Conservation (phyloP, 2,329 filamentous ascomycete species). For the Colletotrichum noveboracense region DNA sequence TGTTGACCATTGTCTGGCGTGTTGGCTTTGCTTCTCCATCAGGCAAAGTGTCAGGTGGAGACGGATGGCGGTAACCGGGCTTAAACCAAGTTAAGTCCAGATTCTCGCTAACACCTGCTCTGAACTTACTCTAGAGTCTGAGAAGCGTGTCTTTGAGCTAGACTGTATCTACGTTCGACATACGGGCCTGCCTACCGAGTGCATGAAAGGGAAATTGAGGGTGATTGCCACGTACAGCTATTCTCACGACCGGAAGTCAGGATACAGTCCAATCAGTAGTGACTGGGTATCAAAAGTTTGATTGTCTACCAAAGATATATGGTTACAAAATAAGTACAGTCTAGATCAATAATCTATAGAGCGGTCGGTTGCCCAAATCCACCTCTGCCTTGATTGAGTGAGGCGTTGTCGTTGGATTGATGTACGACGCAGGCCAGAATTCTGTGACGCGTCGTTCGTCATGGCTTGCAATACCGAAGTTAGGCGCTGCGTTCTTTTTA, state of each 20-base stretch:
- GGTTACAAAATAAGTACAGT: not conserved
- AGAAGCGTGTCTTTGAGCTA: not conserved
- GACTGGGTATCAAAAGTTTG: not conserved
- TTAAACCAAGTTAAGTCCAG: no score
- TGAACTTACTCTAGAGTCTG: no score
- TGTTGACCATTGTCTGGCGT: no score
- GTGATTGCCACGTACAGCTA: not conserved
- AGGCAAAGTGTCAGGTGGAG: no score
- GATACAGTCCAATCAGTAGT: rapidly evolving
- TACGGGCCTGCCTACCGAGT: not conserved
- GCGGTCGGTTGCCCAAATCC: not conserved
- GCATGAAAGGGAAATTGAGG: not conserved
- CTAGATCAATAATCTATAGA: not conserved
- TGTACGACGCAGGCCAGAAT: not conserved
- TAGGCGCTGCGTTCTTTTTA: not conserved
- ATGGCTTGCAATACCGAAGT: not conserved
- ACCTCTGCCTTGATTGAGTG: not conserved
- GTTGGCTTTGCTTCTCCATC: no score
- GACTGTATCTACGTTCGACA: not conserved
- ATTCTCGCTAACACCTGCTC: no score
- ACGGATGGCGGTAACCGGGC: no score
- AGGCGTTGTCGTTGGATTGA: not conserved
- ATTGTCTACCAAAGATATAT: not conserved
- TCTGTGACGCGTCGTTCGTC: not conserved
- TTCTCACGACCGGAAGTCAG: not conserved